Evolutionary conservation across 345 rosid species (phyloP), one percentile per base, ranked within the genome.

Genomic region (Cochlearia excelsa): DNA sequence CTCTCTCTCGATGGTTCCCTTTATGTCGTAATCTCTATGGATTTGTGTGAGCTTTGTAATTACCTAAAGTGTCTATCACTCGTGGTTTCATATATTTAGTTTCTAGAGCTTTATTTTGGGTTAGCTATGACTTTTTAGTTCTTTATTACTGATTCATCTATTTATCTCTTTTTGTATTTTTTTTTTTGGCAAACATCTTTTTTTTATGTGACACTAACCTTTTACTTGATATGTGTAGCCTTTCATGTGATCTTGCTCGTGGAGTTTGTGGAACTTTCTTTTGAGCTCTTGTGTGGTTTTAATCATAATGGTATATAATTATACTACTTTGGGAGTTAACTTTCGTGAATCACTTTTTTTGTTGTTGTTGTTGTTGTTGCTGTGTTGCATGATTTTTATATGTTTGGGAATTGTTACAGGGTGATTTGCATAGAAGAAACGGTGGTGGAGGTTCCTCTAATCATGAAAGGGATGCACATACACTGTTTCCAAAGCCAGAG

Each of bases 401-500:
- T 43, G 9, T 63, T 59, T 65, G 26, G 11, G 47, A 30, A 23
- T 45, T 47, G 23, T 31, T 66, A 26, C 70, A 81, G 88, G 79
- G 61, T 30, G 55, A 79, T 26, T 10, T 67, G 37, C 68, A 48
- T 26, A 53, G 69, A 30, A 16, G 50, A 49, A 28, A 43, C 1
- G 52, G 63, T 44, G 77, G 62, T 35, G 72, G 54, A 57, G 59
- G 70, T 57, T 68, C 81, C 50, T 74, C 80, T 2, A 52, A 27
- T 53, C 70, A 55, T 9, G 71, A 65, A 27, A 70, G 67, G 45
- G 39, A 51, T 34, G 48, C 49, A 40, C 53, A 60, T 35, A 51
- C 54, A 5, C 67, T 64, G 46, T 63, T 70, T 38, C 87, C 87
- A 0, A 86, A 89, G 77, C 81, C 84, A 52, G 92, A 86, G 74